Conservation (phyloP, 2,329 filamentous ascomycete species). For the Kalaharituber pfeilii region DNA sequence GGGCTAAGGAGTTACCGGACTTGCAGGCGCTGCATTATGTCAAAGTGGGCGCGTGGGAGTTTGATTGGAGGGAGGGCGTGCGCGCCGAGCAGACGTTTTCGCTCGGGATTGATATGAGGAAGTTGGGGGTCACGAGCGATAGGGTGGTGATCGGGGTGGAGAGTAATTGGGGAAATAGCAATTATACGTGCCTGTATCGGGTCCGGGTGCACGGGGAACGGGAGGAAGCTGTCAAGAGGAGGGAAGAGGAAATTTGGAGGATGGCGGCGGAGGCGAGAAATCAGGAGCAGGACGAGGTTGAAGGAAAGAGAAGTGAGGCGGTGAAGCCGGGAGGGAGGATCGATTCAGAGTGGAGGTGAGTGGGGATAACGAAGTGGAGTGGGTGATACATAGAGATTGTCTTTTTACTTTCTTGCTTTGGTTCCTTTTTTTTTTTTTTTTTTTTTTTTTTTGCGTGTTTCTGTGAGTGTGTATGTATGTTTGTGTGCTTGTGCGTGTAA, state of each 20-base stretch:
- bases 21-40: neutral
- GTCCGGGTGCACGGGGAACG: conserved; percentile 1
- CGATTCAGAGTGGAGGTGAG: neutral
- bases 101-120: neutral
- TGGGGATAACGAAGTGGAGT: neutral
- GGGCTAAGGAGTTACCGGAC: neutral
- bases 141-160: neutral
- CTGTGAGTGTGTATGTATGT: neutral
- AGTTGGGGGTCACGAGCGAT: neutral
- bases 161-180: neutral
- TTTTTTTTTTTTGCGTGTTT: neutral
- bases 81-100: neutral
- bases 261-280: neutral
- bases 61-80: neutral
- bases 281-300: neutral
- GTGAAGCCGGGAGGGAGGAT: neutral
- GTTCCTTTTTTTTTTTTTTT: neutral
- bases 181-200: neutral
- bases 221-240: neutral
- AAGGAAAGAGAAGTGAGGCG: neutral
- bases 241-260: neutral
- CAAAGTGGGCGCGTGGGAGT: neutral
- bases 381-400: neutral
- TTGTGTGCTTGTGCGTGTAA: neutral
- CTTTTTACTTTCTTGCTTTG: neutral